These are phyloP conservation scores for Penicillium verhagenii DNA, from an alignment of 495 filamentous ascomycete species.

Conservation along the genomic window DNA sequence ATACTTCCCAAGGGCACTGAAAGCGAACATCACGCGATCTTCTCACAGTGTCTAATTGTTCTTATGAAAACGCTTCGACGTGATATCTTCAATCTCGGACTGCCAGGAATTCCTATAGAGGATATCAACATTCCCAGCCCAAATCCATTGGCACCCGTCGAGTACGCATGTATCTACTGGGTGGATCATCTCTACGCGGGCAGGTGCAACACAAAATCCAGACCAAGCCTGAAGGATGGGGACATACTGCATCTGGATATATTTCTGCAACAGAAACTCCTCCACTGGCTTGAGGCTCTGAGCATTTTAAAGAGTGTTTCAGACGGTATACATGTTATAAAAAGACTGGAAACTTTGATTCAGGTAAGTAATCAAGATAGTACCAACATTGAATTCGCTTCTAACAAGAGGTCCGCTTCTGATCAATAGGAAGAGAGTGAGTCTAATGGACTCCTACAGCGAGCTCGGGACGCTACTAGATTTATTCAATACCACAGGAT, in stretches of 20 bases:
- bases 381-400: neutral
- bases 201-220: neutral
- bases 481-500: constrained; percentile 23
- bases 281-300: constrained; percentile 39
- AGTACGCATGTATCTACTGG: constrained; percentile 1
- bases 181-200: neutral
- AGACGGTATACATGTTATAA: constrained; percentile 15
- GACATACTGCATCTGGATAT: neutral
- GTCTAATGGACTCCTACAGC: constrained; percentile 5
- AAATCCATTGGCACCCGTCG: neutral
- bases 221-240: neutral
- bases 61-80: neutral
- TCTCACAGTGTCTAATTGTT: neutral
- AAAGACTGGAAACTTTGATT: constrained; percentile 6
- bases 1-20: neutral
- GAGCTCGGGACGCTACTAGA: constrained; percentile 26
- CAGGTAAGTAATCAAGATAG: constrained; percentile 3
- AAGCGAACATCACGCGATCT: neutral
- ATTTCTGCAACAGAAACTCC: constrained; percentile 10
- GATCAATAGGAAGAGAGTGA: neutral
- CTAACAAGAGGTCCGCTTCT: constrained; percentile 1
- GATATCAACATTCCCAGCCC: neutral
- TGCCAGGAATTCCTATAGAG: neutral
- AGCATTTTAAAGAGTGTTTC: constrained; percentile 26
- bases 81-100: neutral